phyloP scores from a whole-genome alignment of 169 alveolate genomes.

The Amoebophrya sp. region DNA sequence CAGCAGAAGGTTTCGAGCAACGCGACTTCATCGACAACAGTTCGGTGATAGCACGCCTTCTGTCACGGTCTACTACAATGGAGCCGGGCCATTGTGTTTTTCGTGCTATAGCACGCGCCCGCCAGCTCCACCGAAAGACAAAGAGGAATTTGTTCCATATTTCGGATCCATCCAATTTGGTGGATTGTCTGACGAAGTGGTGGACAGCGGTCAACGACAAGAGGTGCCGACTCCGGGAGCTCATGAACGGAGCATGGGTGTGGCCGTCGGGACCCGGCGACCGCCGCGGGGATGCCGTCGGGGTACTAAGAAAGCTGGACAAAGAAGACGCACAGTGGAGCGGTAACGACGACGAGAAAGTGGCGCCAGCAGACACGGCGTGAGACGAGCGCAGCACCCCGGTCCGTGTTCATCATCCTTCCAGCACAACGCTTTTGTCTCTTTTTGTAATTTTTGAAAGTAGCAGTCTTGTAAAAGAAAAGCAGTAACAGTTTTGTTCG shows the following conservation, averaged over 20 bases:
- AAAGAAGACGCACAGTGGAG: background rate
- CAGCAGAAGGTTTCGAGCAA: background rate
- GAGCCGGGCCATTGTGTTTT: background rate
- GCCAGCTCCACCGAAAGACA: background rate
- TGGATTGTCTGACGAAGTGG: background rate
- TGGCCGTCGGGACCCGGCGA: background rate
- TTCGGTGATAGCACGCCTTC: background rate
- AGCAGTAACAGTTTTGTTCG: no score
- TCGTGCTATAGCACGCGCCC: background rate
- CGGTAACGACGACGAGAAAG: background rate
- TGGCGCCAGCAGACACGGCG: no score
- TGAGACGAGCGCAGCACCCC: no score
- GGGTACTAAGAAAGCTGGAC: background rate
- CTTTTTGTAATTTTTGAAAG: no score
- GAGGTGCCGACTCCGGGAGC: background rate
- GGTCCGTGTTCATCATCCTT: no score
- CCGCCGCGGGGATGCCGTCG: background rate
- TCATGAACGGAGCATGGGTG: background rate
- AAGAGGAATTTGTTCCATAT: background rate
- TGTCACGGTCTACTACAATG: background rate
- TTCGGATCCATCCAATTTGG: background rate
- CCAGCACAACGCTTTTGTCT: no score
- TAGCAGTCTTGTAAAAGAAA: no score
- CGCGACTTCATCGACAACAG: background rate
- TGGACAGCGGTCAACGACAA: background rate